Conservation (phyloP, 2,329 filamentous ascomycete species). For the Alternaria sp. region DNA sequence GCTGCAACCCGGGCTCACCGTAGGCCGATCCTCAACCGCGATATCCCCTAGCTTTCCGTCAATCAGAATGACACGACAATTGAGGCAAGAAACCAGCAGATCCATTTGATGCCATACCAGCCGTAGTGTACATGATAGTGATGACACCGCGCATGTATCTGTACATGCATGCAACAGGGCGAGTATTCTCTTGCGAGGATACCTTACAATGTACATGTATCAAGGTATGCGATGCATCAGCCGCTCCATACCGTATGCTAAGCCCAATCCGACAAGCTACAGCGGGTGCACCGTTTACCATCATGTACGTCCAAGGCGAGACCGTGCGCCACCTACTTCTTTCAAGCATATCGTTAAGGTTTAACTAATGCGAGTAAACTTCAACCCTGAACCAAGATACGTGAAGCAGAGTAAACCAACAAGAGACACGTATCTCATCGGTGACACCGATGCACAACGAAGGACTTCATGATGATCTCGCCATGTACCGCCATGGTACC, state of each 20-base stretch:
- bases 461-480: background rate
- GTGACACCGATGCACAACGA: background rate
- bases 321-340: background rate
- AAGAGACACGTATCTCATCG: background rate
- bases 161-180: background rate
- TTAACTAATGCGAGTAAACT: background rate
- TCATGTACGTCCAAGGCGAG: background rate
- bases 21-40: background rate
- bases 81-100: background rate
- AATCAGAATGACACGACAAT: background rate
- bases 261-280: background rate
- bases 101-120: background rate
- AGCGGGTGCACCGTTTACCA: background rate
- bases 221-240: slow-evolving; percentile 1
- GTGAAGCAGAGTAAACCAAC: background rate
- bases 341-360: background rate
- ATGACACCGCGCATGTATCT: background rate
- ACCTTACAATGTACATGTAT: background rate
- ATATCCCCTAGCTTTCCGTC: background rate
- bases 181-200: background rate
- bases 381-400: background rate
- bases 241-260: background rate
- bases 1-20: background rate
- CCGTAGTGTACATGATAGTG: background rate
- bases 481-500: background rate